A percentile compares a stretch with the other conserved stretches of the same genome.
Evolutionary conservation across 352 stramenopile genomes (phyloP).

Genomic region (Detonula confervacea): DNA sequence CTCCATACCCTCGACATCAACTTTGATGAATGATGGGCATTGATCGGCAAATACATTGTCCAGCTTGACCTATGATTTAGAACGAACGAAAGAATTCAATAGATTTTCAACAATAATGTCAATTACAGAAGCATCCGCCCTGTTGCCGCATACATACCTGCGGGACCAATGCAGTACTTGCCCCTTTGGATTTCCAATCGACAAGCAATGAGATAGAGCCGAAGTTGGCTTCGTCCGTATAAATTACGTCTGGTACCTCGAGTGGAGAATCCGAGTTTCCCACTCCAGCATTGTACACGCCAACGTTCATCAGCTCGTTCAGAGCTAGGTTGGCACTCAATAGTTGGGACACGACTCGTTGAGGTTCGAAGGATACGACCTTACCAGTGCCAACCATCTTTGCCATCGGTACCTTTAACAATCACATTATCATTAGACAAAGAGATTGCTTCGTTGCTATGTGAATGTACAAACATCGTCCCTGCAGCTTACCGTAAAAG

Average conservation of each 20-base stretch:
- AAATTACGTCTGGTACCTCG: constrained; percentile 39
- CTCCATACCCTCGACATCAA: constrained; percentile 46
- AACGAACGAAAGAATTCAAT: too few relatives aligned
- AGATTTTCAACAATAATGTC: too few relatives aligned
- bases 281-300: constrained; percentile 22
- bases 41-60: constrained; percentile 13
- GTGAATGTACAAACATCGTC: too few relatives aligned
- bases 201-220: constrained; percentile 14
- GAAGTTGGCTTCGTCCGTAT: constrained; percentile 25
- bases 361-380: constrained; percentile 30
- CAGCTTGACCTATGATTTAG: too few relatives aligned
- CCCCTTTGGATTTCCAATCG: constrained; percentile 28
- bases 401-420: too few relatives aligned
- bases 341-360: constrained; percentile 24
- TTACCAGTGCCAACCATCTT: constrained; percentile 29
- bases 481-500: constrained; percentile 33
- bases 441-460: too few relatives aligned
- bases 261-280: not conserved
- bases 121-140: not conserved
- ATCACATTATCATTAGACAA: too few relatives aligned
- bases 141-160: not conserved
- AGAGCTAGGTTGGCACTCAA: constrained; percentile 33
- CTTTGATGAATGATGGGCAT: constrained; percentile 41
- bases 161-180: constrained; percentile 13
- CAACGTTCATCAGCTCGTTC: constrained; percentile 34